phyloP scores from a whole-genome alignment of 352 stramenopile species.

The Pythium insidiosum region DNA sequence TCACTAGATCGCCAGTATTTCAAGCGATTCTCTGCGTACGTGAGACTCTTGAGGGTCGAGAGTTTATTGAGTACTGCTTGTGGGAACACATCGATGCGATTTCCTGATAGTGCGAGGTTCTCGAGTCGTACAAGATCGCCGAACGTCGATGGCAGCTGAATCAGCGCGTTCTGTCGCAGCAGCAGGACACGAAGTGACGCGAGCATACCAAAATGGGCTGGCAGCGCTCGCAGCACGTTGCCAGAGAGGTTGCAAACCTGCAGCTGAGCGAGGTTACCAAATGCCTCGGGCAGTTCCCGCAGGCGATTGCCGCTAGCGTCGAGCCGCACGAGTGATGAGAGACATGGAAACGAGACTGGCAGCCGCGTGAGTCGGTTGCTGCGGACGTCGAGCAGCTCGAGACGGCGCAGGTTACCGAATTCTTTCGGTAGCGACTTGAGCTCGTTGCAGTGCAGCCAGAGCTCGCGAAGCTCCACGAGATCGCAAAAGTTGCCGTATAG shows the following conservation, averaged over 20 bases:
- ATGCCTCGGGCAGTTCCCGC: conserved; percentile 25
- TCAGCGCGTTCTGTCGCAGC: conserved; percentile 29
- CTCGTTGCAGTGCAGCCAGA: conserved; percentile 32
- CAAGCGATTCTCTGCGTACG: conserved; percentile 39
- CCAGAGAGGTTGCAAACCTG: conserved; percentile 27
- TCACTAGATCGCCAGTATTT: conserved; percentile 21
- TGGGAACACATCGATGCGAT: conserved; percentile 39
- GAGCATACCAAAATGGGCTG: conserved; percentile 27
- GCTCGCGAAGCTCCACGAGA: conserved; percentile 20
- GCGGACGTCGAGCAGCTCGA: conserved; percentile 32
- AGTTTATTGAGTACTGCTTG: conserved; percentile 12
- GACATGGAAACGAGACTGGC: conserved; percentile 40
- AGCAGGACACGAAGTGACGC: conserved; percentile 19
- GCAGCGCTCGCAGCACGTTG: conserved; percentile 33
- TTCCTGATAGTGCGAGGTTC: conserved; percentile 31
- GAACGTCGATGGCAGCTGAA: conserved; percentile 32
- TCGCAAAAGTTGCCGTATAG: conserved; percentile 51
- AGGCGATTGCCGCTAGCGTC: conserved; percentile 40
- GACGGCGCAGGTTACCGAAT: conserved; percentile 27
- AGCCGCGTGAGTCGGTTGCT: conserved; percentile 32
- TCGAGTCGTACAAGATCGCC: conserved; percentile 22
- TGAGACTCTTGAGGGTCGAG: conserved; percentile 17
- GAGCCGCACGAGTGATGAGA: conserved; percentile 19
- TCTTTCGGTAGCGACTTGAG: conserved; percentile 22
- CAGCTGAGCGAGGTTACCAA: conserved; percentile 34